Evolutionary conservation across 352 stramenopile genomes (phyloP).

Genomic region (Pythium vanterpoolii): DNA sequence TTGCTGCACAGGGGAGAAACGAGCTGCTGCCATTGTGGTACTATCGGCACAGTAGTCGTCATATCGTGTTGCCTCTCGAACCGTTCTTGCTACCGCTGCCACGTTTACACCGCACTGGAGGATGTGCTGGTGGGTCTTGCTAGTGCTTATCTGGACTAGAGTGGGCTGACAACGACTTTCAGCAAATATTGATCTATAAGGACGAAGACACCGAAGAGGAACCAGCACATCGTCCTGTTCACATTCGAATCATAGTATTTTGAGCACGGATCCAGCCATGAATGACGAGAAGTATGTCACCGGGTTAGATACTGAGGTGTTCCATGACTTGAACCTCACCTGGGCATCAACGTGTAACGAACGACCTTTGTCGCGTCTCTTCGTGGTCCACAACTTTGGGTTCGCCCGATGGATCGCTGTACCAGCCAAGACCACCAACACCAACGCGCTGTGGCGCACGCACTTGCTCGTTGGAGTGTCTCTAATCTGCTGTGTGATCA

Average conservation of each 20-base stretch:
- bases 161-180: not conserved
- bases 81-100: not conserved
- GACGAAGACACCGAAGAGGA: not conserved
- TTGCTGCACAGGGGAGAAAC: not conserved
- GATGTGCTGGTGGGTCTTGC: not conserved
- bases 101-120: not conserved
- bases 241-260: not conserved
- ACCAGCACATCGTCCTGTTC: not conserved
- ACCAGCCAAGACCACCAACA: not conserved
- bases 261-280: not conserved
- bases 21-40: not conserved
- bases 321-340: not conserved
- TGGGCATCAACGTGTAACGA: not conserved
- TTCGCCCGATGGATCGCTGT: not conserved
- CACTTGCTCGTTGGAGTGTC: not conserved
- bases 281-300: not conserved
- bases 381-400: not conserved
- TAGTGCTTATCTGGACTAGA: not conserved
- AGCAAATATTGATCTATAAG: not conserved
- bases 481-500: not conserved
- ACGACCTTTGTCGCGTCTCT: not conserved
- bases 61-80: not conserved
- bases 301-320: not conserved
- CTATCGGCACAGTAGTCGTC: not conserved
- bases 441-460: not conserved